These are phyloP conservation scores for Lenwebbia sp. DNA, from an alignment of 345 rosid species.

Conservation along the genomic window DNA sequence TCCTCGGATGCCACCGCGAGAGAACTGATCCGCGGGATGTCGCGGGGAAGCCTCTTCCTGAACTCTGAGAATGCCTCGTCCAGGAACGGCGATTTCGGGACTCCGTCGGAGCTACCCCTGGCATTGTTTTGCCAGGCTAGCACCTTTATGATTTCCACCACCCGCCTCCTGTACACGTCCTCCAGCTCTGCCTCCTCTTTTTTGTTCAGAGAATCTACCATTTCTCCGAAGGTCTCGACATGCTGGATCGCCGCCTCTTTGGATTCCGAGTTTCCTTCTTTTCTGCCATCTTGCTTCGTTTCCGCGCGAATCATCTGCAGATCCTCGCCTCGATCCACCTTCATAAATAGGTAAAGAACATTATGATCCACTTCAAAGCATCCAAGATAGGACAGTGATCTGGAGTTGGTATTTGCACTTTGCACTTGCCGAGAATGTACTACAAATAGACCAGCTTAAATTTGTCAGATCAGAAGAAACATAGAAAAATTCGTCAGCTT, in stretches of 20 bases:
- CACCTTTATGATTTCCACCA: not conserved
- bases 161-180: not conserved
- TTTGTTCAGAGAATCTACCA: not conserved
- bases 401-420: too few relatives aligned
- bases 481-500: too few relatives aligned
- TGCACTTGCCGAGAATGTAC: too few relatives aligned
- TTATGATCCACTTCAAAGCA: too few relatives aligned
- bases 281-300: not conserved
- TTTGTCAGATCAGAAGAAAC: too few relatives aligned
- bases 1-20: not conserved
- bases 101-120: rapidly evolving
- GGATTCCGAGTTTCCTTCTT: not conserved
- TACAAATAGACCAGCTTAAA: too few relatives aligned
- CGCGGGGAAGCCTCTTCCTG: not conserved
- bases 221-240: not conserved
- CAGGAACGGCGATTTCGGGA: not conserved
- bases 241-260: not conserved
- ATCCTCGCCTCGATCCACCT: not conserved
- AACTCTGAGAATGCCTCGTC: not conserved
- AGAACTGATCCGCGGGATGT: not conserved
- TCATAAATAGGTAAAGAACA: too few relatives aligned
- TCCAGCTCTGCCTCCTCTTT: not conserved
- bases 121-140: not conserved
- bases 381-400: too few relatives aligned
- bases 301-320: not conserved